phyloP scores from a whole-genome alignment of 306 rosid genomes.

The Mimosa bimucronata region DNA sequence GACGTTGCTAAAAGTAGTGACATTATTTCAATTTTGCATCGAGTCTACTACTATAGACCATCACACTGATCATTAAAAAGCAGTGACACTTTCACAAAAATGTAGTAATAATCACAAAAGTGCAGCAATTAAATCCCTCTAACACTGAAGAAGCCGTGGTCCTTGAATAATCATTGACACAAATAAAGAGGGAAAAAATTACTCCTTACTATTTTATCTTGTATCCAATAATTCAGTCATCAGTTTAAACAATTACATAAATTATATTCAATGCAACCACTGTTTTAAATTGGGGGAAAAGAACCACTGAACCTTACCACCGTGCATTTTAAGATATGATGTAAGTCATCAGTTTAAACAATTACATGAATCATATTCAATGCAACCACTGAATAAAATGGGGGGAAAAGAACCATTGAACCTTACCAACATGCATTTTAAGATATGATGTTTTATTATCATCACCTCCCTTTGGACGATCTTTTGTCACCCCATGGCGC shows the following conservation, averaged over 20 bases:
- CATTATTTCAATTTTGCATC: slow-evolving; percentile 11
- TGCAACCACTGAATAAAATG: background rate
- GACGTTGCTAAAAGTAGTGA: background rate
- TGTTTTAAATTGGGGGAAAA: no score
- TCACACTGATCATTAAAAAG: slow-evolving; percentile 6
- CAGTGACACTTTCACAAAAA: background rate
- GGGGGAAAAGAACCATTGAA: slow-evolving; percentile 29
- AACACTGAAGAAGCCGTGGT: background rate
- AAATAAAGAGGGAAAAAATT: slow-evolving; percentile 11
- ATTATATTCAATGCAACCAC: background rate
- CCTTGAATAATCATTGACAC: slow-evolving; percentile 3
- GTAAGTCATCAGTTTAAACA: slow-evolving; percentile 17
- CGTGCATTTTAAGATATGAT: no score
- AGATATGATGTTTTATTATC: slow-evolving; percentile 52
- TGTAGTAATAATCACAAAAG: background rate
- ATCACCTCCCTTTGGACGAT: slow-evolving; percentile 28
- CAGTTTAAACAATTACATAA: slow-evolving; percentile 11
- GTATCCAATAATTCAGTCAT: slow-evolving; percentile 3
- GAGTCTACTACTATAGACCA: background rate
- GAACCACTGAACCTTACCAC: no score
- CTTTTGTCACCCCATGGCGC: slow-evolving; percentile 41
- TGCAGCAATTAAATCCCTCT: slow-evolving; percentile 2
- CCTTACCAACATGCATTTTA: slow-evolving; percentile 57
- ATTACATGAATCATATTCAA: slow-evolving; percentile 4
- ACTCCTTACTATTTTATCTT: background rate